Conservation (phyloP, 2,329 filamentous ascomycete genomes). For the Leptoxyphium fumago region DNA sequence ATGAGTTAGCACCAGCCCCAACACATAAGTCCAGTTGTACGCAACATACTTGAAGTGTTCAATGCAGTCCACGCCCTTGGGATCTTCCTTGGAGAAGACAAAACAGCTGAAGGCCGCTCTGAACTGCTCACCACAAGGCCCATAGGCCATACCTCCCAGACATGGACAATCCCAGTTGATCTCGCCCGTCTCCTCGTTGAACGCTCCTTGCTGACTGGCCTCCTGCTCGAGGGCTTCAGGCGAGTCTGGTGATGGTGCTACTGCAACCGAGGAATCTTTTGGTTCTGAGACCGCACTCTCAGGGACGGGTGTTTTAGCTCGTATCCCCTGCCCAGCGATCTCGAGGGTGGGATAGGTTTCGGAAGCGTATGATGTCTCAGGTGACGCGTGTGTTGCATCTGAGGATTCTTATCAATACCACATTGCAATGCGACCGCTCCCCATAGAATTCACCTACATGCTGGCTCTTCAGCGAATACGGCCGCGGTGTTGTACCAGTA, state of each 20-base stretch:
- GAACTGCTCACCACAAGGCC: slow-evolving; percentile 92
- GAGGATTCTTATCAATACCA: not conserved
- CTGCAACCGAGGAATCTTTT: slow-evolving; percentile 6
- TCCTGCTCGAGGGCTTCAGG: slow-evolving; percentile 59
- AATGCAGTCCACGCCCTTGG: slow-evolving; percentile 95
- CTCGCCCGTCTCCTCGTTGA: slow-evolving; percentile 96
- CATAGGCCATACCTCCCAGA: slow-evolving; percentile 89
- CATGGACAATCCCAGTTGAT: slow-evolving; percentile 99
- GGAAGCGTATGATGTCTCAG: slow-evolving; percentile 25
- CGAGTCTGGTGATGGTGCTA: slow-evolving; percentile 19
- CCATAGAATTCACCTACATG: slow-evolving; percentile 40
- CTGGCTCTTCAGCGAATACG: slow-evolving; percentile 70
- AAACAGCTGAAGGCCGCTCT: slow-evolving; percentile 95
- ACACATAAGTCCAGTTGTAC: slow-evolving; percentile 3
- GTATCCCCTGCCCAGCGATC: slow-evolving; percentile 27
- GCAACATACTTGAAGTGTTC: slow-evolving; percentile 85
- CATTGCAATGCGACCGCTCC: not conserved
- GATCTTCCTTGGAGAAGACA: slow-evolving; percentile 85
- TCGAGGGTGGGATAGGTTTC: slow-evolving; percentile 32
- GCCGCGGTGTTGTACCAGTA: slow-evolving; percentile 93
- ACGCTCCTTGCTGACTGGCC: slow-evolving; percentile 75
- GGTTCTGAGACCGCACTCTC: not conserved
- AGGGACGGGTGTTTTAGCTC: slow-evolving; percentile 1
- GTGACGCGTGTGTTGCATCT: slow-evolving; percentile 20
- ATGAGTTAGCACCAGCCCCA: slow-evolving; percentile 1